These are phyloP conservation scores for Aspergillus panamensis DNA, from an alignment of 495 filamentous ascomycete genomes.

Conservation along the genomic window DNA sequence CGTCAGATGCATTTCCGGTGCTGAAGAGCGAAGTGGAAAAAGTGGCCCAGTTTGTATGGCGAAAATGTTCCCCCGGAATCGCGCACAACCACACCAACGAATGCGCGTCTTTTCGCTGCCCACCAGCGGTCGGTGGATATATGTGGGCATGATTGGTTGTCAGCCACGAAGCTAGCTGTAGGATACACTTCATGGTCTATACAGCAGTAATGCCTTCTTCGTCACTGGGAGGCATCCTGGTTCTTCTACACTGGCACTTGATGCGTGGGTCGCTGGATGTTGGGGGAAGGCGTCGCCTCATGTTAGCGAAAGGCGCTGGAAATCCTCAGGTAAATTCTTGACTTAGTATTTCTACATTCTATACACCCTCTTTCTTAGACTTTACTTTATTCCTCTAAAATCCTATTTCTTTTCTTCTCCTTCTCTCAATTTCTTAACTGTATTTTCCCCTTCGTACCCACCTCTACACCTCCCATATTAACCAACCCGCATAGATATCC, in stretches of 20 bases:
- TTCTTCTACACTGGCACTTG: too few relatives aligned
- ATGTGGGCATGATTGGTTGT: not conserved
- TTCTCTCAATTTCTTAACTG: not conserved
- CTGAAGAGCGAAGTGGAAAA: not conserved
- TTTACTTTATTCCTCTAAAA: not conserved
- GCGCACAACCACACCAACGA: conserved; percentile 14
- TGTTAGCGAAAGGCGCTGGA: not conserved
- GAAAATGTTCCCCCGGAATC: conserved; percentile 11
- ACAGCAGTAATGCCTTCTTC: too few relatives aligned
- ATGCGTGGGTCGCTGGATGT: not conserved
- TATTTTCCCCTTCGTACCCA: not conserved
- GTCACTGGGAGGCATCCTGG: too few relatives aligned
- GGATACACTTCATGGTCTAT: too few relatives aligned
- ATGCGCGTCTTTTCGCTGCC: conserved; percentile 9
- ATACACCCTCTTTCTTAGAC: not conserved
- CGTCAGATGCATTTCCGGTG: not conserved
- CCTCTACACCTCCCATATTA: not conserved
- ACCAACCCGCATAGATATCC: not conserved
- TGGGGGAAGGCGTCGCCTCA: conserved; percentile 13
- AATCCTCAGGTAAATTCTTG: not conserved
- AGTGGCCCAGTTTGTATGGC: conserved; percentile 26
- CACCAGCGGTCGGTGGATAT: conserved; percentile 10
- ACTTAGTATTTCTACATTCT: not conserved
- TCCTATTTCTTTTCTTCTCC: not conserved
- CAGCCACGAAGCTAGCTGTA: not conserved